phyloP scores from a whole-genome alignment of 345 rosid species.

The Stellera chamaejasme region DNA sequence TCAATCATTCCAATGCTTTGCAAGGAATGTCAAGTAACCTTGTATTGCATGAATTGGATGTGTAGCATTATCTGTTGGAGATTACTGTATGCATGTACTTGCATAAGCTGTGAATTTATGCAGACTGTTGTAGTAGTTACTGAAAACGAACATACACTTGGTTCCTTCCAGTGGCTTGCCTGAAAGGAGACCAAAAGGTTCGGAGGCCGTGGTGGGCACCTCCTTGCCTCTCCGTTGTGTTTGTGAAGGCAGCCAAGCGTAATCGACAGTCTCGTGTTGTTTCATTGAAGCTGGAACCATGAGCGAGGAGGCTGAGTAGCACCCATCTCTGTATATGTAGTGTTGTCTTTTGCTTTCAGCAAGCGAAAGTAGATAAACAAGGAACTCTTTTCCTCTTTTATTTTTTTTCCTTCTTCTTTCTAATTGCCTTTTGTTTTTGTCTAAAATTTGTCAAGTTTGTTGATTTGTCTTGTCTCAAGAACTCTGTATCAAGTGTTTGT shows the following conservation, averaged over 20 bases:
- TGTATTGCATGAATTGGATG: too few species aligned
- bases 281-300: constrained; percentile 86
- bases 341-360: constrained; percentile 33
- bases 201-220: constrained; percentile 97
- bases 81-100: too few species aligned
- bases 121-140: too few species aligned
- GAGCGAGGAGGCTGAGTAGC: constrained; percentile 33
- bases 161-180: constrained; percentile 59
- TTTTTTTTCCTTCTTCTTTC: too few species aligned
- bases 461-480: constrained; percentile 28
- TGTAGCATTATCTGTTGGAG: too few species aligned
- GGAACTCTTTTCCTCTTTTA: not conserved
- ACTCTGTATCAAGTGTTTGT: constrained; percentile 8
- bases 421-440: too few species aligned
- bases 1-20: too few species aligned
- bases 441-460: constrained; percentile 16
- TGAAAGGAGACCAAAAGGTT: constrained; percentile 86
- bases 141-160: not conserved
- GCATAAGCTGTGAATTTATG: too few species aligned
- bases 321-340: constrained; percentile 23
- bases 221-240: constrained; percentile 64
- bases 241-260: constrained; percentile 71
- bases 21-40: too few species aligned
- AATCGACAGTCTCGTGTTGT: constrained; percentile 89
- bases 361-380: constrained; percentile 12